Conservation (phyloP, 768 basidiomycete genomes). For the Amanita fuliginea region DNA sequence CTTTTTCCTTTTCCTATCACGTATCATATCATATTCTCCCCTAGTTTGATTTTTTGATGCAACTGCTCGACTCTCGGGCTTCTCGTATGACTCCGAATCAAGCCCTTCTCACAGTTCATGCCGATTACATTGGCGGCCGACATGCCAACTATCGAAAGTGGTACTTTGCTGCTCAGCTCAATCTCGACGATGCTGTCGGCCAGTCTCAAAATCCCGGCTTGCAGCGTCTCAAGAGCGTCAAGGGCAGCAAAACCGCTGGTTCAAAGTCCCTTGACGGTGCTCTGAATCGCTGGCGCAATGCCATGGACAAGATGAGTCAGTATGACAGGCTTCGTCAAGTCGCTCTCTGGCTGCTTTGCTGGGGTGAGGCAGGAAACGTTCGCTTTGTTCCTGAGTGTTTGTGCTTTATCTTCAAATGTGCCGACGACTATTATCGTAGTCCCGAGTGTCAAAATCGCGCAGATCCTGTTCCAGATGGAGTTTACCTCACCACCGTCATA, state of each 20-base stretch:
- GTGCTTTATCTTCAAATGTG: constrained; percentile 99
- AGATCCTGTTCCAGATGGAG: constrained; percentile 89
- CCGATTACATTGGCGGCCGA: constrained; percentile 97
- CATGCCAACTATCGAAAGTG: constrained; percentile 99
- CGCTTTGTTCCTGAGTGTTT: constrained; percentile 94
- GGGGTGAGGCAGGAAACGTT: constrained; percentile 98
- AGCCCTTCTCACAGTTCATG: constrained; percentile 91
- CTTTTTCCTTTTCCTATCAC: constrained; percentile 6
- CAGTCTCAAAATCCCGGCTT: constrained; percentile 90
- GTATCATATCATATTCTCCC: constrained; percentile 6
- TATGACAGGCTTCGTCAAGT: constrained; percentile 97
- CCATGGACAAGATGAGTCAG: constrained; percentile 99
- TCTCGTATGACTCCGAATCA: constrained; percentile 97
- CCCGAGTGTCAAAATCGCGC: constrained; percentile 93
- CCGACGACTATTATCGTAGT: constrained; percentile 98
- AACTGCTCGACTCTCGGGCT: constrained; percentile 93
- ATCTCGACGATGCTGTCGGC: constrained; percentile 97
- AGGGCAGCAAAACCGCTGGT: constrained; percentile 38
- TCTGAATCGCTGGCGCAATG: constrained; percentile 90
- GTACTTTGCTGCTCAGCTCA: constrained; percentile 99
- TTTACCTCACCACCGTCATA: constrained; percentile 85
- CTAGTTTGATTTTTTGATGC: constrained; percentile 97
- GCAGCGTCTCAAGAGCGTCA: constrained; percentile 78
- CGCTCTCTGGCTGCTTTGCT: constrained; percentile 91
- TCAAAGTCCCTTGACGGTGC: constrained; percentile 88